phyloP scores from a whole-genome alignment of 2,329 filamentous ascomycete genomes.

The Trichoderma atrobrunneum region DNA sequence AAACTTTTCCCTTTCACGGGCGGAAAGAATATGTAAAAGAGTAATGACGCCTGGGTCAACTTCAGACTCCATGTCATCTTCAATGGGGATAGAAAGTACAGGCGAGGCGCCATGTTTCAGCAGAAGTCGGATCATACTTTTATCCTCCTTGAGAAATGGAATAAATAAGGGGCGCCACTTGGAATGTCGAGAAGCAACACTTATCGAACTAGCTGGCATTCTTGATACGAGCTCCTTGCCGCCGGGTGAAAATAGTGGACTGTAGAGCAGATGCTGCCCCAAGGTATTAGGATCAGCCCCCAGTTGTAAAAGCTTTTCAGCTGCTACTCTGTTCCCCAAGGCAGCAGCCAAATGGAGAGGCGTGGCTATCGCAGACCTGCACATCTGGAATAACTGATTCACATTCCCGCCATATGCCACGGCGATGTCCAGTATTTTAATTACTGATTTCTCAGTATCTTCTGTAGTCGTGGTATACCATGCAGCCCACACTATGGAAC shows the following conservation, averaged over 20 bases:
- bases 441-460: background rate
- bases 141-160: background rate
- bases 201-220: background rate
- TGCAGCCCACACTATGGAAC: background rate
- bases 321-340: background rate
- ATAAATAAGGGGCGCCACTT: slow-evolving; percentile 9
- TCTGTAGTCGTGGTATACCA: background rate
- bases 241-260: background rate
- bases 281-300: background rate
- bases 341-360: background rate
- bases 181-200: background rate
- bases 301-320: background rate
- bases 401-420: background rate
- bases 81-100: background rate
- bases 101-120: background rate
- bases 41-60: background rate
- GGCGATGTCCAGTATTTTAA: background rate
- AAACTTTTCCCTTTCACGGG: background rate
- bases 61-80: background rate
- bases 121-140: background rate
- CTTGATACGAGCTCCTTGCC: background rate
- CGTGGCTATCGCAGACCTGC: background rate
- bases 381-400: background rate
- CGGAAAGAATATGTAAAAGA: slow-evolving; percentile 16
- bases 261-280: background rate